These are phyloP conservation scores for Heterobasidion annosum DNA, from an alignment of 1,284 basidiomycete species.

Conservation along the genomic window DNA sequence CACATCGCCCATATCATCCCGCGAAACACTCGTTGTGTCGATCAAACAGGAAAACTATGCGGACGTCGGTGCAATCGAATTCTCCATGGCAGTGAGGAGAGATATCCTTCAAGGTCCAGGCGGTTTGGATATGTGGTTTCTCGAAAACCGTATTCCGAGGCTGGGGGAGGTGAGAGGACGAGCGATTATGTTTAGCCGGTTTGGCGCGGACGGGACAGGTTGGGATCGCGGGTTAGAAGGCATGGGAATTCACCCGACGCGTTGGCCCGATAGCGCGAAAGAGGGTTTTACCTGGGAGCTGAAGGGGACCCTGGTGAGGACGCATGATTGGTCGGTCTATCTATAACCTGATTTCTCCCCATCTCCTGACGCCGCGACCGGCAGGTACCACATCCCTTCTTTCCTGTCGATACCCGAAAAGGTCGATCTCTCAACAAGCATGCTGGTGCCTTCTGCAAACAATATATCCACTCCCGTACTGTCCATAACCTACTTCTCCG, in stretches of 20 bases:
- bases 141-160: conserved; percentile 68
- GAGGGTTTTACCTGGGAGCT: conserved; percentile 70
- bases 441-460: conserved; percentile 36
- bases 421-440: conserved; percentile 40
- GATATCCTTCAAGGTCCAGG: conserved; percentile 52
- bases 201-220: conserved; percentile 54
- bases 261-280: conserved; percentile 72
- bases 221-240: conserved; percentile 62
- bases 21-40: conserved; percentile 75
- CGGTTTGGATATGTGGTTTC: conserved; percentile 64
- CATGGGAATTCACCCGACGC: conserved; percentile 73
- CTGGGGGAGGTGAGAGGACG: conserved; percentile 80
- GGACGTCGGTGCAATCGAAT: conserved; percentile 35
- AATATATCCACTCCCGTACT: conserved; percentile 34
- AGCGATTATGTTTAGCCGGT: conserved; percentile 76
- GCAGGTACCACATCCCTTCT: conserved; percentile 69
- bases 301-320: conserved; percentile 57
- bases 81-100: conserved; percentile 58
- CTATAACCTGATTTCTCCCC: neutral
- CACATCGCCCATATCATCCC: conserved; percentile 38
- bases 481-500: conserved; percentile 74
- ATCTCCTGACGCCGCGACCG: neutral
- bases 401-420: conserved; percentile 79
- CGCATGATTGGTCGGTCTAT: conserved; percentile 70
- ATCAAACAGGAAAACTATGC: conserved; percentile 77